Evolutionary conservation across 2,329 filamentous ascomycete species (phyloP).

Genomic region (Huntiella moniliformis): DNA sequence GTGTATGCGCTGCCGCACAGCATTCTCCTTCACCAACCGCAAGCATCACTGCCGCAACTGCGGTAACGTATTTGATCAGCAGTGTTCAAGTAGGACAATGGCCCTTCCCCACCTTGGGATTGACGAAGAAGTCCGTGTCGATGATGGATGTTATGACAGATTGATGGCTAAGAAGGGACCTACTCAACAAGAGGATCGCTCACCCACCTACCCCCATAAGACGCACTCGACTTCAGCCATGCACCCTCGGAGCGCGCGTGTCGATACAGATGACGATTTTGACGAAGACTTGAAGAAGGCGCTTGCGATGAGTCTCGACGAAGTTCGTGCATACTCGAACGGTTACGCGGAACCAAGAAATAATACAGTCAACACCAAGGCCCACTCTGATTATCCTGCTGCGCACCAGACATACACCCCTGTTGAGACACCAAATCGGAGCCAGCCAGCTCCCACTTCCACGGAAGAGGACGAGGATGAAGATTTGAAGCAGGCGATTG

Average conservation of each 20-base stretch:
- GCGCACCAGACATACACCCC: neutral
- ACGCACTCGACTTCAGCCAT: conserved; percentile 49
- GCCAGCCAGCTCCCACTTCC: conserved; percentile 12
- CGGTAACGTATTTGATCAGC: conserved; percentile 89
- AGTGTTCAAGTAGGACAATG: conserved; percentile 77
- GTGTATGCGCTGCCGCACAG: conserved; percentile 89
- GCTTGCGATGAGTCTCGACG: conserved; percentile 90
- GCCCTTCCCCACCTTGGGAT: conserved; percentile 88
- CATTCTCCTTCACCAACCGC: conserved; percentile 93
- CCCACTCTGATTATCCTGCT: conserved; percentile 9
- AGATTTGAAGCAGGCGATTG: conserved; percentile 85
- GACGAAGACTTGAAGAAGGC: conserved; percentile 90
- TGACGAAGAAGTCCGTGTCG: conserved; percentile 73
- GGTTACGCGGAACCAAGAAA: conserved; percentile 48
- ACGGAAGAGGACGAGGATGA: conserved; percentile 65
- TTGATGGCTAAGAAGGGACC: conserved; percentile 49
- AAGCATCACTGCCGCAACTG: conserved; percentile 98
- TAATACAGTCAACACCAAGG: conserved; percentile 18
- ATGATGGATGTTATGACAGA: conserved; percentile 87
- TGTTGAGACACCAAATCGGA: conserved; percentile 17
- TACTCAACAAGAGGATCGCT: conserved; percentile 25
- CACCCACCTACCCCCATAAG: conserved; percentile 36
- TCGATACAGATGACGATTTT: conserved; percentile 57
- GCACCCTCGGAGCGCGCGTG: conserved; percentile 76
- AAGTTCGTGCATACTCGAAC: conserved; percentile 56